Evolutionary conservation across 495 filamentous ascomycete genomes (phyloP).

Genomic region (Astrothelium macrocarpum): DNA sequence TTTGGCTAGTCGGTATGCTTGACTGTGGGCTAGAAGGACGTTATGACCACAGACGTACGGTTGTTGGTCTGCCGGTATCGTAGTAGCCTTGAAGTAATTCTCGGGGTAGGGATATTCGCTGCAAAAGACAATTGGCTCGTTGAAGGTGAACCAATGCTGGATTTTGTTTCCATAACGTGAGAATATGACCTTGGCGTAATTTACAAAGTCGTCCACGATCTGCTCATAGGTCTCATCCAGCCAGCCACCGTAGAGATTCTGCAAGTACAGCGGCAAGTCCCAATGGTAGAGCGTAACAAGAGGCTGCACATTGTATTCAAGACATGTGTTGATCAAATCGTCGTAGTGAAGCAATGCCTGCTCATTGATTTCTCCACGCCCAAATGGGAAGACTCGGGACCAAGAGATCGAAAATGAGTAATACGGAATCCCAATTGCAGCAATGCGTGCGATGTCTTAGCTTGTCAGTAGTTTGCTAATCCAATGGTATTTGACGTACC

Average conservation of each 20-base stretch:
- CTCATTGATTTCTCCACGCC: slow-evolving; percentile 21
- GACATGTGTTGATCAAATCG: slow-evolving; percentile 24
- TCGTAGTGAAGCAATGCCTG: slow-evolving; percentile 25
- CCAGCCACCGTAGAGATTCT: slow-evolving; percentile 30
- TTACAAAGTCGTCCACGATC: slow-evolving; percentile 22
- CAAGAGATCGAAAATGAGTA: slow-evolving; percentile 28
- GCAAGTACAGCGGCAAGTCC: slow-evolving; percentile 25
- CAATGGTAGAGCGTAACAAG: slow-evolving; percentile 24
- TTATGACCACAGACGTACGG: slow-evolving; percentile 32
- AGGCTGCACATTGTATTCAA: slow-evolving; percentile 22
- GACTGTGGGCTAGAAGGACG: slow-evolving; percentile 29
- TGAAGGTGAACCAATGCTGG: slow-evolving; percentile 33
- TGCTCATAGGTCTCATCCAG: slow-evolving; percentile 11
- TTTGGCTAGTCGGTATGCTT: slow-evolving; percentile 32
- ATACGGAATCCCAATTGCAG: slow-evolving; percentile 25
- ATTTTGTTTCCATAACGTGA: slow-evolving; percentile 20
- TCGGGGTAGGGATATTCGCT: slow-evolving; percentile 30
- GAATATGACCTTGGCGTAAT: slow-evolving; percentile 22
- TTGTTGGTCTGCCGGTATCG: slow-evolving; percentile 27
- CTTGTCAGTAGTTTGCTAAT: not conserved
- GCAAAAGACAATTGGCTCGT: slow-evolving; percentile 33
- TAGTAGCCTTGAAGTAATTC: slow-evolving; percentile 29
- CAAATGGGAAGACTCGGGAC: slow-evolving; percentile 31
- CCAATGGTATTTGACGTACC: not conserved
- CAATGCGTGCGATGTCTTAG: slow-evolving; percentile 27